Percentiles rank a stretch among this genome's conserved stretches.
Evolutionary conservation across 129 eudicot genomes (phyloP).

Genomic region (Chrysanthemum lavandulifolium): DNA sequence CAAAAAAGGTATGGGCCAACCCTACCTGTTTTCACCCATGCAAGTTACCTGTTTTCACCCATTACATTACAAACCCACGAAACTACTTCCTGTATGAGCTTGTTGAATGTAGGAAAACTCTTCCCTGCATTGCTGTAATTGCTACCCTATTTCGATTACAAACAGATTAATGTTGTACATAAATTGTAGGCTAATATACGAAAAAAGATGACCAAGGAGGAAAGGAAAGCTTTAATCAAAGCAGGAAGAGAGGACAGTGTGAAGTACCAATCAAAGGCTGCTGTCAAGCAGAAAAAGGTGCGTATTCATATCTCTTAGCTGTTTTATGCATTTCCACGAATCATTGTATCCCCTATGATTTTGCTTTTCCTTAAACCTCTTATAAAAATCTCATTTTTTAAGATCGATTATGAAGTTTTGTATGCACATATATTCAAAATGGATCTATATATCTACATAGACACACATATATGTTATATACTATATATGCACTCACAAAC

Average conservation of each 20-base stretch:
- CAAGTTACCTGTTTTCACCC: no score
- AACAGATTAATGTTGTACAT: not conserved
- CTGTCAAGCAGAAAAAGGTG: conserved; percentile 85
- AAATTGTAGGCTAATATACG: conserved; percentile 59
- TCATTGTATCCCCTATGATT: conserved; percentile 11
- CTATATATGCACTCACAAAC: no score
- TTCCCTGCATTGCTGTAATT: not conserved
- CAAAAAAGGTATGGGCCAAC: not conserved
- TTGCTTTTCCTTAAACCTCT: not conserved
- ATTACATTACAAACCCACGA: no score
- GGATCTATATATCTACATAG: no score
- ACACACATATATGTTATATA: no score
- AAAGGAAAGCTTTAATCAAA: conserved; percentile 62
- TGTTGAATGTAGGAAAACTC: not conserved
- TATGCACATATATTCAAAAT: no score
- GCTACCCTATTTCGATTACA: not conserved
- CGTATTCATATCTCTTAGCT: not conserved
- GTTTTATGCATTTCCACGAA: conserved; percentile 1
- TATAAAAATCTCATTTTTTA: not conserved
- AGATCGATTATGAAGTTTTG: not conserved
- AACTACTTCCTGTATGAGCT: not conserved
- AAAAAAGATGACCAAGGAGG: conserved; percentile 76
- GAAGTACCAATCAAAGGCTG: conserved; percentile 64
- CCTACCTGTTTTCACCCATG: not conserved
- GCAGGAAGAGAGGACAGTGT: conserved; percentile 84